phyloP scores from a whole-genome alignment of 495 filamentous ascomycete species.

The Staphylotrichum longicolle region DNA sequence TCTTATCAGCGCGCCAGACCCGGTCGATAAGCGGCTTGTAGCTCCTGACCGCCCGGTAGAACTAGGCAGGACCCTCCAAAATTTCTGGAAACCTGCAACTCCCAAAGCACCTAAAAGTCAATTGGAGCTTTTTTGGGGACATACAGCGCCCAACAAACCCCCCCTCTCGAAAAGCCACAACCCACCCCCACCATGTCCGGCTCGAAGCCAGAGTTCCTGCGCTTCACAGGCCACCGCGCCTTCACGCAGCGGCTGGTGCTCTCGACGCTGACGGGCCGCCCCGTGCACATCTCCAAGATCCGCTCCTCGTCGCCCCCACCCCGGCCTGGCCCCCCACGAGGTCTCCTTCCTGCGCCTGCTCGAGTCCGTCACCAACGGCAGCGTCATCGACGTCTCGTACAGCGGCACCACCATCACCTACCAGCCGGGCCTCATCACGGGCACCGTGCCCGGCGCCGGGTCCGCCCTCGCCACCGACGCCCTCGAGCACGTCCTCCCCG shows the following conservation, averaged over 20 bases:
- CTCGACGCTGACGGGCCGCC: constrained; percentile 82
- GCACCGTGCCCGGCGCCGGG: constrained; percentile 64
- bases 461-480: constrained; percentile 61
- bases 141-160: too few relatives aligned
- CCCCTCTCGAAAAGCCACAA: background rate
- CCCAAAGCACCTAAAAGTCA: too few relatives aligned
- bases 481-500: constrained; percentile 73
- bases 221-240: constrained; percentile 77
- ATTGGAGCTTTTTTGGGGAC: too few relatives aligned
- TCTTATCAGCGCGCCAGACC: constrained; percentile 31
- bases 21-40: constrained; percentile 21
- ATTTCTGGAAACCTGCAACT: constrained; percentile 26
- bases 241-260: constrained; percentile 84
- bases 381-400: constrained; percentile 88
- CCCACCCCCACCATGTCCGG: constrained; percentile 38
- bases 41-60: constrained; percentile 34
- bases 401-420: constrained; percentile 91
- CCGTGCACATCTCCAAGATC: constrained; percentile 90
- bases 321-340: constrained; percentile 88
- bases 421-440: constrained; percentile 87
- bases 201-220: constrained; percentile 49
- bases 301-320: constrained; percentile 77
- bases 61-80: constrained; percentile 30
- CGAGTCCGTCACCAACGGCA: constrained; percentile 93
- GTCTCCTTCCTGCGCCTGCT: constrained; percentile 94